phyloP scores from a whole-genome alignment of 768 basidiomycete species.

The Suillus spraguei region DNA sequence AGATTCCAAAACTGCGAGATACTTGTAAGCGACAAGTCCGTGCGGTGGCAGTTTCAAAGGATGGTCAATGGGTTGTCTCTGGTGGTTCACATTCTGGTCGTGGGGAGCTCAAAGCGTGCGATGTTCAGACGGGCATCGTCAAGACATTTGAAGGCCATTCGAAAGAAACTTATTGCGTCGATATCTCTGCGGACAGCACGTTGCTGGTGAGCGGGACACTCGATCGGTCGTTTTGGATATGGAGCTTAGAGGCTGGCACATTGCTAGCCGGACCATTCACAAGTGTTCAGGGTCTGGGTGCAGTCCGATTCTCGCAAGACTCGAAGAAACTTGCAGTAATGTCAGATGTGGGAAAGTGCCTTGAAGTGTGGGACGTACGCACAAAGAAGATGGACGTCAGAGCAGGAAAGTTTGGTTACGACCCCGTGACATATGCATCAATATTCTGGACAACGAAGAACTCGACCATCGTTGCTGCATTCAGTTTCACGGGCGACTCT shows the following conservation, averaged over 20 bases:
- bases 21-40: not conserved
- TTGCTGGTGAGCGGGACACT: not conserved
- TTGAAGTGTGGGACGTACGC: not conserved
- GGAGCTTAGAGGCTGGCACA: not conserved
- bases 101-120: not conserved
- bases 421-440: not conserved
- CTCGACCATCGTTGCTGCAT: not conserved
- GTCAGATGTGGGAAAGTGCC: not conserved
- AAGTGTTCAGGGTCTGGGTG: not conserved
- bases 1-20: not conserved
- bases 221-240: not conserved
- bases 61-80: not conserved
- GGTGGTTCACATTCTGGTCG: conserved; percentile 3
- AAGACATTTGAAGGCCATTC: not conserved
- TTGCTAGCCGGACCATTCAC: not conserved
- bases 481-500: not conserved
- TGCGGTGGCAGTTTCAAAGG: not conserved
- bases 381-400: not conserved
- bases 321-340: conserved; percentile 1
- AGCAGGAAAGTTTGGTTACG: not conserved
- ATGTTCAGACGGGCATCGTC: not conserved
- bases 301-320: not conserved
- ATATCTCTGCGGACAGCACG: not conserved
- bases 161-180: not conserved
- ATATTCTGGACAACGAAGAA: not conserved